These are phyloP conservation scores for Pyrenophora seminiperda DNA, from an alignment of 2,329 filamentous ascomycete species.

Conservation along the genomic window DNA sequence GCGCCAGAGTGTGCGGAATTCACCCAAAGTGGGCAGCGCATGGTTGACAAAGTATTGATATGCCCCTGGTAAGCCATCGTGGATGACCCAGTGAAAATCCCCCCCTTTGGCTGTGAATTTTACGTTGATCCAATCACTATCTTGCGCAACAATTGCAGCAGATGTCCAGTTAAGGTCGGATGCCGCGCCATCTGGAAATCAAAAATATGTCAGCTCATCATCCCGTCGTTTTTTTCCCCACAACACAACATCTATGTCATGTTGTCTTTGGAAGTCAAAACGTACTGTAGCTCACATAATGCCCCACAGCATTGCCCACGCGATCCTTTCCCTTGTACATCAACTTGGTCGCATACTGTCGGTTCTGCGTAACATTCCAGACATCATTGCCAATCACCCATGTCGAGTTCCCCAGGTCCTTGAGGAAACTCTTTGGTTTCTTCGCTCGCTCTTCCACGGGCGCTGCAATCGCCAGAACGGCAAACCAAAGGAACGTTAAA, in stretches of 20 bases:
- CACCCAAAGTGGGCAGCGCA: conserved; percentile 55
- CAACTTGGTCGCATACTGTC: conserved; percentile 49
- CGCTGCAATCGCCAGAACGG: conserved; percentile 23
- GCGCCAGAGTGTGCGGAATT: conserved; percentile 58
- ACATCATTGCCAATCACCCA: conserved; percentile 50
- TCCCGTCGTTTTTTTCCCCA: no score
- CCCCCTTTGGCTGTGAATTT: conserved; percentile 55
- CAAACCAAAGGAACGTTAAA: conserved; percentile 24
- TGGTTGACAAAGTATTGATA: conserved; percentile 62
- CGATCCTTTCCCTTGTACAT: conserved; percentile 52
- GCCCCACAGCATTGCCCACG: conserved; percentile 50
- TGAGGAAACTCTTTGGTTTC: conserved; percentile 42
- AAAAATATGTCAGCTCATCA: no score
- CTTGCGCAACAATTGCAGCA: conserved; percentile 51
- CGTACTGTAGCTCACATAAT: conserved; percentile 55
- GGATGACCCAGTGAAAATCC: conserved; percentile 60
- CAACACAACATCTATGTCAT: no score
- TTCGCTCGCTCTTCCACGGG: conserved; percentile 28
- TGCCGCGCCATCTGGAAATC: conserved; percentile 51
- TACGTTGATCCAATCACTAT: conserved; percentile 55
- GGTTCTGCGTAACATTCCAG: conserved; percentile 51
- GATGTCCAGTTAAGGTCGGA: conserved; percentile 57
- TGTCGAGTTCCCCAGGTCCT: conserved; percentile 39
- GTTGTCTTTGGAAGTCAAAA: conserved; percentile 10
- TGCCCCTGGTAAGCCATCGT: conserved; percentile 56